Percentiles rank a stretch among this genome's conserved stretches.
Conservation (phyloP, 768 basidiomycete species). For the Leucogyrophana mollusca region DNA sequence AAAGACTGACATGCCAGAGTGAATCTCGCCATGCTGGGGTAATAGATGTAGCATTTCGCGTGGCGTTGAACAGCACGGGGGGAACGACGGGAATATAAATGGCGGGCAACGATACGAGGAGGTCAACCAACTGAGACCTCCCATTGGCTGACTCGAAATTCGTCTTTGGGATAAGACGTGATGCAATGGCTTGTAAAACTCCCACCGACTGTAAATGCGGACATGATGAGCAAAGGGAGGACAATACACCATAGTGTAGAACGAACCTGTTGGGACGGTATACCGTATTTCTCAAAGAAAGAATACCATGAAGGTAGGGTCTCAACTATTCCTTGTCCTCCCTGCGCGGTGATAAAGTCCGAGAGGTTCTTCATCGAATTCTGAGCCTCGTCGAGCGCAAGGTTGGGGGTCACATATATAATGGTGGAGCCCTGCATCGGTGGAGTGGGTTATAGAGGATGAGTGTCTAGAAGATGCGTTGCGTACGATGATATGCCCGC, state of each 20-base stretch:
- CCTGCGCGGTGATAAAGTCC: slow-evolving; percentile 25
- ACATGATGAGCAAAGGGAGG: neutral
- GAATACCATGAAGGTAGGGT: slow-evolving; percentile 28
- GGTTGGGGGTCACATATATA: slow-evolving; percentile 43
- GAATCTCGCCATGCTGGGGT: slow-evolving; percentile 22
- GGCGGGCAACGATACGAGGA: slow-evolving; percentile 11
- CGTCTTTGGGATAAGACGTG: slow-evolving; percentile 41
- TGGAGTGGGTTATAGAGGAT: neutral
- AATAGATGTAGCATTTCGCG: slow-evolving; percentile 12
- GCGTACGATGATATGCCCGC: slow-evolving; percentile 35
- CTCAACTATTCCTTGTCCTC: slow-evolving; percentile 29
- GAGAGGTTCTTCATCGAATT: slow-evolving; percentile 34
- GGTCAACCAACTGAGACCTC: neutral
- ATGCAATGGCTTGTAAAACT: slow-evolving; percentile 39
- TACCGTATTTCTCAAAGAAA: slow-evolving; percentile 34
- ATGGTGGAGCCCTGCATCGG: slow-evolving; percentile 19
- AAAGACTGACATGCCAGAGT: slow-evolving; percentile 18
- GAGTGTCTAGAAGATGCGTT: slow-evolving; percentile 15
- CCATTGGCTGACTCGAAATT: slow-evolving; percentile 23
- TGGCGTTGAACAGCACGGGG: slow-evolving; percentile 17
- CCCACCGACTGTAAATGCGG: slow-evolving; percentile 34
- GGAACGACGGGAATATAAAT: slow-evolving; percentile 12
- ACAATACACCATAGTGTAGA: no score
- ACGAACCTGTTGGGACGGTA: slow-evolving; percentile 22
- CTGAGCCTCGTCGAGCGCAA: slow-evolving; percentile 34